A percentile compares a stretch with the other conserved stretches of the same genome.
These are phyloP conservation scores for Fraxinus nigra DNA, from an alignment of 305 asterid species.

Conservation along the genomic window DNA sequence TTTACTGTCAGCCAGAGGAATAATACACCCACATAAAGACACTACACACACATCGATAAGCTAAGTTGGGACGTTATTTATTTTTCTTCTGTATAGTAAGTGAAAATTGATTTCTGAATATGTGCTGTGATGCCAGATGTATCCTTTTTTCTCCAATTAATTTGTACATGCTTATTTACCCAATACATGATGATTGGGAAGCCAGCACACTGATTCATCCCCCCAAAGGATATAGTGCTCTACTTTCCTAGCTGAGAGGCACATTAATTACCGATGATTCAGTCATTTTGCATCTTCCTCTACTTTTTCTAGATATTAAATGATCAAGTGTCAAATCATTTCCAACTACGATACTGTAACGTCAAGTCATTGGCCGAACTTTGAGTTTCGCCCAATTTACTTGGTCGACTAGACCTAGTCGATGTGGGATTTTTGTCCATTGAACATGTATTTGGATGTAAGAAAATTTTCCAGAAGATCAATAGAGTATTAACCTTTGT, in stretches of 20 bases:
- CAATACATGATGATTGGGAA: slow-evolving; percentile 10
- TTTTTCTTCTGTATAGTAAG: neutral
- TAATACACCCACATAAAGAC: neutral
- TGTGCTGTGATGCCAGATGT: slow-evolving; percentile 28
- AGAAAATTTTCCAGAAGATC: neutral
- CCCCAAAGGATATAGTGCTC: slow-evolving; percentile 19
- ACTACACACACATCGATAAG: neutral
- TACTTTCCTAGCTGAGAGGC: neutral
- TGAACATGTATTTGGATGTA: neutral
- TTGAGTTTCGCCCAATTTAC: neutral
- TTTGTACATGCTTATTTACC: slow-evolving; percentile 5
- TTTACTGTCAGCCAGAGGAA: neutral
- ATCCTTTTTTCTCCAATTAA: neutral
- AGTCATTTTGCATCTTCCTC: neutral
- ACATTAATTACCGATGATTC: neutral
- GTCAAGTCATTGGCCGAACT: neutral
- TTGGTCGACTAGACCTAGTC: neutral
- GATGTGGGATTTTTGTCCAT: neutral
- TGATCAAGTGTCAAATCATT: neutral
- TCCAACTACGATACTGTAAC: neutral
- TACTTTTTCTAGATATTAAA: neutral
- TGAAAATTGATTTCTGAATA: neutral
- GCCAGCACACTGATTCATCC: slow-evolving; percentile 61
- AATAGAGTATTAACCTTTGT: neutral
- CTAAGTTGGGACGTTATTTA: neutral